These are phyloP conservation scores for Steccherinum ochraceum DNA, from an alignment of 768 basidiomycete genomes.

Conservation along the genomic window DNA sequence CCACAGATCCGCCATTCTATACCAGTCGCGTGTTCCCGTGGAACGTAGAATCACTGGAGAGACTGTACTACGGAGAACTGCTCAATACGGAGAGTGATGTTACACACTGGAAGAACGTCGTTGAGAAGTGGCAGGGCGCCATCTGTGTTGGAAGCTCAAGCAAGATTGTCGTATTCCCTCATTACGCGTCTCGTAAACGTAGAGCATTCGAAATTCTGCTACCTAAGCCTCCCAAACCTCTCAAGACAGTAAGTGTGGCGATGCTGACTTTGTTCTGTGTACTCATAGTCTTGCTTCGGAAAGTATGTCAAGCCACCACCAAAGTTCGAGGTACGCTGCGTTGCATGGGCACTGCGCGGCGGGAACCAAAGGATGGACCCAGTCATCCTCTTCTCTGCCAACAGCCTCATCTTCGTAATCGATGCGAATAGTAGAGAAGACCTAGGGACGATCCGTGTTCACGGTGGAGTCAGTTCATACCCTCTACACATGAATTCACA, in stretches of 20 bases:
- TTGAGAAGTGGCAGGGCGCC: constrained; percentile 43
- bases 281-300: too few relatives aligned
- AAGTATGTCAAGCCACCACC: too few relatives aligned
- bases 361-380: constrained; percentile 43
- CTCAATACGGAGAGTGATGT: constrained; percentile 23
- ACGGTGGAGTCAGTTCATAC: constrained; percentile 57
- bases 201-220: constrained; percentile 8
- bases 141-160: constrained; percentile 34
- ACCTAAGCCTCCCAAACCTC: too few relatives aligned
- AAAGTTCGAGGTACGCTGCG: constrained; percentile 9
- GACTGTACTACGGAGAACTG: constrained; percentile 30
- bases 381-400: constrained; percentile 48
- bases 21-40: constrained; percentile 21
- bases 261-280: too few relatives aligned
- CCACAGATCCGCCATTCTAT: constrained; percentile 16
- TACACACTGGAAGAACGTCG: constrained; percentile 38
- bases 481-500: background rate
- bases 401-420: constrained; percentile 51
- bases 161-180: constrained; percentile 17
- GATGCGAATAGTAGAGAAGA: constrained; percentile 35
- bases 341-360: constrained; percentile 56
- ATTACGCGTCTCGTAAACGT: constrained; percentile 6
- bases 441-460: constrained; percentile 52
- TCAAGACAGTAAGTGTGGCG: too few relatives aligned
- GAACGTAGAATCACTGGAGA: constrained; percentile 28